Evolutionary conservation across 495 filamentous ascomycete species (phyloP), one percentile per base, ranked within the genome.

Genomic region (Penicillium egyptiacum): DNA sequence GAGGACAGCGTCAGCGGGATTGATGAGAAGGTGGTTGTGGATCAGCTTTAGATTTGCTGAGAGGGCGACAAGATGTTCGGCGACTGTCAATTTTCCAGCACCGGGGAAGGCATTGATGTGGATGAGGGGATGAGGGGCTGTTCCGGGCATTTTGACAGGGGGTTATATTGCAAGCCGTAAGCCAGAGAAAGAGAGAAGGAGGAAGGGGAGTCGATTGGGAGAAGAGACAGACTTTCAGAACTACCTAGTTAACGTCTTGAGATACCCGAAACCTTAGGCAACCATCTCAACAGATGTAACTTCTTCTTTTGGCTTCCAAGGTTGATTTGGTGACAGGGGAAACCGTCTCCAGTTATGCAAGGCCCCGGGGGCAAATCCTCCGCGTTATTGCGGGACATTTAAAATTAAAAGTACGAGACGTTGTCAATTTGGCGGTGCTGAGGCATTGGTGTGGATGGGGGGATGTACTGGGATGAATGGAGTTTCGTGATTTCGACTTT

Each of bases 21-120:
- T 51, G 30, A 51, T 17, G n/a, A 46, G 53, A 26, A 45, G 53
- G 53, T 37, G 53, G 26, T 35, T 54, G 14, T 54, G 41, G 25
- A 48, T 9, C 12, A 46, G 53, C 16, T 56, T 43, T 5, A 28
- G 2, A 40, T 19, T 40, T 40, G 37, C 37, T 8, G n/a, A 41
- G n/a, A 9, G 39, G 17, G n/a, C n/a, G 39, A 41, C n/a, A 19
- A 41, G 39, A 41, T 41, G 3, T 19, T 19, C 0, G n/a, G 39
- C 39, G 6, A 41, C n/a, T 19, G n/a, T 19, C 17, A 41, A 41
- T 4, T 41, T 41, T 19, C n/a, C n/a, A n/a, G 39, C 9, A 4
- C 39, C 39, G 39, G 39, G n/a, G 17, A 41, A 41, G 37, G 14
- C 16, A 40, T 40, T 40, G 16, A 17, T 17, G 16, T 40, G 4